Percentiles rank a stretch among this genome's conserved stretches.
phyloP scores from a whole-genome alignment of 169 alveolate species.

The Plasmodium gallinaceum region DNA sequence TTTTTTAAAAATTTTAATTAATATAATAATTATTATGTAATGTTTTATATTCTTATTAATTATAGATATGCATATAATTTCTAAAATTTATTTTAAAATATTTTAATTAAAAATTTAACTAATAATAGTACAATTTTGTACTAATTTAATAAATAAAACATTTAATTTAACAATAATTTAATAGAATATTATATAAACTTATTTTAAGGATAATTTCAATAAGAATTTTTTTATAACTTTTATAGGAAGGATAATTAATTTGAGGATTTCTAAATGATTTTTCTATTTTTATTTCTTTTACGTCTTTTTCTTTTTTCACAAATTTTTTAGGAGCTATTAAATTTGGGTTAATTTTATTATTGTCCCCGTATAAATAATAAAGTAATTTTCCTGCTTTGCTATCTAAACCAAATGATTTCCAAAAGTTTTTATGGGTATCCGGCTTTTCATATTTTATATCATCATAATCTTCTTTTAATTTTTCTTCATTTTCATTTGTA shows the following conservation, averaged over 20 bases:
- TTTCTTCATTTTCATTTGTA: constrained; percentile 3
- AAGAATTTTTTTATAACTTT: constrained; percentile 6
- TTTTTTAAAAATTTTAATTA: too few relatives aligned
- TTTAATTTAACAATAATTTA: too few relatives aligned
- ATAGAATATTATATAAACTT: too few relatives aligned
- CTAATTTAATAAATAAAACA: neutral
- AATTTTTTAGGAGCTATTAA: constrained; percentile 7
- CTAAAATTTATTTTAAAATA: too few relatives aligned
- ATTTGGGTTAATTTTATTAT: constrained; percentile 45
- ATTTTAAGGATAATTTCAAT: too few relatives aligned
- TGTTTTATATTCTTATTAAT: too few relatives aligned
- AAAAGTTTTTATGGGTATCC: constrained; percentile 61
- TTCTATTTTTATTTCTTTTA: neutral
- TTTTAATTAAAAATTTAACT: neutral
- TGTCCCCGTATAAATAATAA: constrained; percentile 64
- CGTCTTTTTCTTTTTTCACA: constrained; percentile 25
- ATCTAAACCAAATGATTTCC: constrained; percentile 73
- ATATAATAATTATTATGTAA: too few relatives aligned
- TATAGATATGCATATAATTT: too few relatives aligned
- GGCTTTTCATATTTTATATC: constrained; percentile 61
- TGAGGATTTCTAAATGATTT: constrained; percentile 3
- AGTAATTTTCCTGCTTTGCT: constrained; percentile 73
- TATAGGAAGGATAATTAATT: constrained; percentile 33
- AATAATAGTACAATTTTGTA: neutral
- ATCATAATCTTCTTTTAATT: constrained; percentile 8